phyloP scores from a whole-genome alignment of 139 green algal species.

The Closterium sp. region DNA sequence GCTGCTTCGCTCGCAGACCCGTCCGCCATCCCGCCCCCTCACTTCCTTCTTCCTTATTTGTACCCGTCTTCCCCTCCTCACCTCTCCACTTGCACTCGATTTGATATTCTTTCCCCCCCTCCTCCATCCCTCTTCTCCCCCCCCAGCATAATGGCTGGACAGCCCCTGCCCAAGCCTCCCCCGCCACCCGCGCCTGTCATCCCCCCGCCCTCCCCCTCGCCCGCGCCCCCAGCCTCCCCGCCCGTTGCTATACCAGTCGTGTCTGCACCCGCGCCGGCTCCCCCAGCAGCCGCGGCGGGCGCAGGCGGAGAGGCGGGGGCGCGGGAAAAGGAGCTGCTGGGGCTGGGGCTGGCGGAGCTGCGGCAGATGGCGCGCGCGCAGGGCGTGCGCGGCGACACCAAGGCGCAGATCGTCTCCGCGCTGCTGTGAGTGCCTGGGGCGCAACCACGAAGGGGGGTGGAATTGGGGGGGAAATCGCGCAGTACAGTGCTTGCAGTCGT shows the following conservation, averaged over 20 bases:
- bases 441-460: neutral
- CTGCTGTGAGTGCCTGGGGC: neutral
- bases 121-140: neutral
- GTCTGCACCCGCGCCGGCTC: neutral
- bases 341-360: neutral
- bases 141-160: neutral
- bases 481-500: neutral
- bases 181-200: neutral
- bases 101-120: neutral
- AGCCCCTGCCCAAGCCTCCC: neutral
- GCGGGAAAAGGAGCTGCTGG: neutral
- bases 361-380: neutral
- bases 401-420: neutral
- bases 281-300: neutral
- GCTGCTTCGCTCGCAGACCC: neutral
- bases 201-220: neutral
- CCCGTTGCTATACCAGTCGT: neutral
- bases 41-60: neutral
- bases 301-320: neutral
- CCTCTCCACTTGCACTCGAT: too few relatives aligned
- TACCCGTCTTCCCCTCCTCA: neutral
- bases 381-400: neutral
- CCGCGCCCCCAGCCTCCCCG: neutral
- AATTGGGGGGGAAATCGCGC: neutral
- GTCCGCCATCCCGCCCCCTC: neutral